Evolutionary conservation across 106 monocot species (phyloP).

Genomic region (Dendrobium catenatum): DNA sequence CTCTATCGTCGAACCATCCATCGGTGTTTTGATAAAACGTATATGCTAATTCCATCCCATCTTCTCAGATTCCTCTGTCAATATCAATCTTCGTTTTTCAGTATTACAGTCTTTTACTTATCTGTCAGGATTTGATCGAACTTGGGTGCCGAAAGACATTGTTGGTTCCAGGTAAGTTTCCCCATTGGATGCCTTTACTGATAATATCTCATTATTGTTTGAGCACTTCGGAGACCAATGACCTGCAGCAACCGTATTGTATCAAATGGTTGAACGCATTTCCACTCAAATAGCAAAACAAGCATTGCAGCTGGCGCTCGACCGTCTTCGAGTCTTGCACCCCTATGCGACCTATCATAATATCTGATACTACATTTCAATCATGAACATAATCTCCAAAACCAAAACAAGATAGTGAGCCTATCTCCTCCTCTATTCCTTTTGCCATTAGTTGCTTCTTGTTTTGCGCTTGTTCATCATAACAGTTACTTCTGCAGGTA

Average conservation of each 20-base stretch:
- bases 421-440: not conserved
- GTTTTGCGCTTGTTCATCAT: not conserved
- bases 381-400: constrained; percentile 15
- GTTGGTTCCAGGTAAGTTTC: constrained; percentile 47
- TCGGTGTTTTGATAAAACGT: constrained; percentile 5
- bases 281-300: constrained; percentile 33
- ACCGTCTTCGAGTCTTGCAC: constrained; percentile 14
- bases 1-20: constrained; percentile 24
- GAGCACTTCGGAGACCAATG: constrained; percentile 31
- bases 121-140: constrained; percentile 25
- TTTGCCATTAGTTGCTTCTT: too few relatives aligned
- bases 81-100: not conserved
- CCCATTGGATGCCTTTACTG: constrained; percentile 56
- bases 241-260: constrained; percentile 43
- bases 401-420: not conserved
- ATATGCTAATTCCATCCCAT: not conserved
- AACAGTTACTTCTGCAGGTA: not conserved
- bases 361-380: constrained; percentile 50
- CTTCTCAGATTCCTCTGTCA: not conserved
- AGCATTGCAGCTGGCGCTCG: constrained; percentile 19
- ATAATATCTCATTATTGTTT: constrained; percentile 13
- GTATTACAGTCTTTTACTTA: not conserved
- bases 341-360: constrained; percentile 43
- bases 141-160: constrained; percentile 57
- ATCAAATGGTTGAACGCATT: constrained; percentile 46